Conservation (phyloP, 768 basidiomycete species). For the Guyanaporus albipodus region DNA sequence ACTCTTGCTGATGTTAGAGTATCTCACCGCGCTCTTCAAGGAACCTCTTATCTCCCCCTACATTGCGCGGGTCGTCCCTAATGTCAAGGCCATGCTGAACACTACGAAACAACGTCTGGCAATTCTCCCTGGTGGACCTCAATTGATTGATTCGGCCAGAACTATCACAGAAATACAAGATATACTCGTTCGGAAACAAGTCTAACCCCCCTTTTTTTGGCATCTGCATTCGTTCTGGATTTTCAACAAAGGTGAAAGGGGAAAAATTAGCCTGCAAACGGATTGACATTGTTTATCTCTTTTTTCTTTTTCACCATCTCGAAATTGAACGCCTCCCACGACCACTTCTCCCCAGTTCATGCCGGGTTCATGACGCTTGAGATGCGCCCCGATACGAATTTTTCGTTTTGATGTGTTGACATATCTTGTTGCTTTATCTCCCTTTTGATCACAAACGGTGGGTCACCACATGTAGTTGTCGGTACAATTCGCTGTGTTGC, state of each 20-base stretch:
- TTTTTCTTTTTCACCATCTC: conserved; percentile 3
- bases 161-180: conserved; percentile 75
- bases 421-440: background rate
- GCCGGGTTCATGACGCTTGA: conserved; percentile 24
- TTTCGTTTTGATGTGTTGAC: conserved; percentile 2
- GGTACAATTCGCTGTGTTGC: conserved; percentile 17
- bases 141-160: conserved; percentile 63
- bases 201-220: conserved; percentile 8
- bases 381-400: conserved; percentile 12
- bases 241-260: background rate
- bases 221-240: conserved; percentile 1
- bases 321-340: background rate
- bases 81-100: conserved; percentile 70
- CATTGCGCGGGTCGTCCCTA: conserved; percentile 75
- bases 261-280: background rate
- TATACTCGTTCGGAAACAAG: conserved; percentile 47
- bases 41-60: conserved; percentile 82
- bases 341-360: conserved; percentile 12
- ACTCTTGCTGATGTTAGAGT: background rate
- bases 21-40: conserved; percentile 29
- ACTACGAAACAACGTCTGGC: conserved; percentile 76
- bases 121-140: conserved; percentile 70
- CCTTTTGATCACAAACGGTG: background rate
- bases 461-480: conserved; percentile 20
- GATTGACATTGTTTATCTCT: conserved; percentile 1